Evolutionary conservation across 371 early-diverging fungal genomes (phyloP), one percentile per base, ranked within the genome.

Genomic region (Rhizomucor miehei): DNA sequence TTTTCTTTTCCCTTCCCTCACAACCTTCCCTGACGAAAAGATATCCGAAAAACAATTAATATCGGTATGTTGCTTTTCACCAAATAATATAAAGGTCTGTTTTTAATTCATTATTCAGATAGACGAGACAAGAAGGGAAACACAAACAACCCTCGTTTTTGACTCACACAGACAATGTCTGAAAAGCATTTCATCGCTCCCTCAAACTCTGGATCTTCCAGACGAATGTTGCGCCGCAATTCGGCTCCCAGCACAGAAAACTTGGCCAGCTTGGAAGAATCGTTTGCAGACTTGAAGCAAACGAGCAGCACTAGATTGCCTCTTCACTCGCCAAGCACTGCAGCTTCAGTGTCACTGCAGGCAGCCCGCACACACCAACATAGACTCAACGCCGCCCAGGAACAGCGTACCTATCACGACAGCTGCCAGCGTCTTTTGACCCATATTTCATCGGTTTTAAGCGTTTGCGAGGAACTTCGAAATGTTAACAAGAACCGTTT

Each of bases 351-450:
- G 11, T 29, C 48, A 14, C 36, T 53, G 29, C 35, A 34, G 34
- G 54, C 54, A 8, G 54, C 54, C 21, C 62, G 66, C 36, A 73
- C 71, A 14, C 73, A 73, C 39, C 78, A 74, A 21, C 71, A 72
- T 23, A 59, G 74, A 34, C 20, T 74, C 17, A 69, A 72, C 51
- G 72, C 75, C 19, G 75, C 72, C 10, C 75, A 77, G 39, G 79
- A 81, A 50, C 87, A 88, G 60, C 82, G 82, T 29, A 66, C 80
- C 35, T 90, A 85, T 62, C 81, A 80, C 10, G 86, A 87, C 59
- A 88, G 86, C 56, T 81, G 86, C 66, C 80, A 82, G 29, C 80
- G 84, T 34, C 67, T 89, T 44, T 71, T 83, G 58, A 71, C 62
- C 16, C 70, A 85, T 56, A 79, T 89, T 50, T 51, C 64, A 13